Conservation (phyloP, 2,329 filamentous ascomycete genomes). For the Corynespora cassiicola region DNA sequence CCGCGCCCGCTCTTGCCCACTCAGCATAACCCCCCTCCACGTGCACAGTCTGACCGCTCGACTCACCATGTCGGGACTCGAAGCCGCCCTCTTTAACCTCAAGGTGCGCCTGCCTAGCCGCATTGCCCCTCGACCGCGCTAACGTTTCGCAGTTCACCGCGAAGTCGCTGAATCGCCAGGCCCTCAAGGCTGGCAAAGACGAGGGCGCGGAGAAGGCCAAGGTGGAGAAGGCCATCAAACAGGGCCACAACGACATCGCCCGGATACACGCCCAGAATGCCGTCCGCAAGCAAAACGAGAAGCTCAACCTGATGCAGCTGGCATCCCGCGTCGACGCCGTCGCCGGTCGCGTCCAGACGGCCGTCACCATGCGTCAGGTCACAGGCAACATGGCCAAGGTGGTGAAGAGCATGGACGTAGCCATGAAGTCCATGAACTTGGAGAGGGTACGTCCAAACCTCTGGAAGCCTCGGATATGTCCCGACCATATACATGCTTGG, state of each 20-base stretch:
- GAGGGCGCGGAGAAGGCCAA: conserved; percentile 67
- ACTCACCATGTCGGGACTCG: conserved; percentile 63
- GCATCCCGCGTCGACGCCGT: conserved; percentile 67
- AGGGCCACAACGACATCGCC: conserved; percentile 66
- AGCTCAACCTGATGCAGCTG: conserved; percentile 64
- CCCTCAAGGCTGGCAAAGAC: conserved; percentile 66
- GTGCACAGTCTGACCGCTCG: conserved; percentile 1
- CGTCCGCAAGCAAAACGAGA: conserved; percentile 69
- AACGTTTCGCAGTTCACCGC: conserved; percentile 61
- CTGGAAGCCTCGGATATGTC: background rate
- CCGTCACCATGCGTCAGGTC: conserved; percentile 67
- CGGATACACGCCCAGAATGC: conserved; percentile 70
- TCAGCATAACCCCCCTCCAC: background rate
- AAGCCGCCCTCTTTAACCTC: conserved; percentile 68
- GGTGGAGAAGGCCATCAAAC: conserved; percentile 68
- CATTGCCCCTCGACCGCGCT: conserved; percentile 18
- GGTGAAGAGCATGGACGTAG: conserved; percentile 66
- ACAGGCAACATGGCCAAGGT: conserved; percentile 68
- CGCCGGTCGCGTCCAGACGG: conserved; percentile 66
- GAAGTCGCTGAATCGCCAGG: conserved; percentile 68
- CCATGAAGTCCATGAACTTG: conserved; percentile 69
- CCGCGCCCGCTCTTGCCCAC: background rate
- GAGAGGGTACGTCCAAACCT: conserved; percentile 59
- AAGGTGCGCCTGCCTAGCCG: conserved; percentile 53
- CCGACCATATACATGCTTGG: background rate